Conservation (phyloP, 192 early-diverging fungal genomes). For the Linnemannia exigua region DNA sequence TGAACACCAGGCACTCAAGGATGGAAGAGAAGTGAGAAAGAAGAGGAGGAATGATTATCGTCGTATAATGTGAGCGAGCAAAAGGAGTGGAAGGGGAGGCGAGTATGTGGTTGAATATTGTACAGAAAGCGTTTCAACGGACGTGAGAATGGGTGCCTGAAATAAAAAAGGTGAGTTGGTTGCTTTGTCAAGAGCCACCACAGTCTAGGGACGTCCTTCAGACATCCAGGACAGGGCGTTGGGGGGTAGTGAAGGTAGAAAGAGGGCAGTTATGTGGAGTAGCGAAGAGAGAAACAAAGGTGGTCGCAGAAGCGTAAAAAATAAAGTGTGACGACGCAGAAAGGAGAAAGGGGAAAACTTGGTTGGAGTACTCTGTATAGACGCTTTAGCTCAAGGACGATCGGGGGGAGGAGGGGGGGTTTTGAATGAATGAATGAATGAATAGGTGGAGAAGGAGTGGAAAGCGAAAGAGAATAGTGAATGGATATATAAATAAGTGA, state of each 20-base stretch:
- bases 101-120: background rate
- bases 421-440: background rate
- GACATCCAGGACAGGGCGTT: background rate
- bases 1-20: background rate
- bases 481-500: background rate
- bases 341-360: too few species aligned
- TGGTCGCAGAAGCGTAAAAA: background rate
- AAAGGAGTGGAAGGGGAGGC: background rate
- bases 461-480: background rate
- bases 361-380: too few species aligned
- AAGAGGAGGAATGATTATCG: background rate
- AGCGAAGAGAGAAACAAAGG: background rate
- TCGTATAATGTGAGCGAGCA: background rate
- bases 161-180: background rate
- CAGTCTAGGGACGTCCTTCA: background rate
- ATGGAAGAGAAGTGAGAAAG: background rate
- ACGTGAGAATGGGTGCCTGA: background rate
- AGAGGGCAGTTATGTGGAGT: too few species aligned
- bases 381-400: too few species aligned
- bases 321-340: background rate
- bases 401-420: too few species aligned
- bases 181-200: constrained; percentile 5
- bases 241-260: background rate
- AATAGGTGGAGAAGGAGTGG: background rate
- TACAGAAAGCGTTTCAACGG: background rate